phyloP scores from a whole-genome alignment of 83 land plant species.

The Diphasiastrum complanatum region DNA sequence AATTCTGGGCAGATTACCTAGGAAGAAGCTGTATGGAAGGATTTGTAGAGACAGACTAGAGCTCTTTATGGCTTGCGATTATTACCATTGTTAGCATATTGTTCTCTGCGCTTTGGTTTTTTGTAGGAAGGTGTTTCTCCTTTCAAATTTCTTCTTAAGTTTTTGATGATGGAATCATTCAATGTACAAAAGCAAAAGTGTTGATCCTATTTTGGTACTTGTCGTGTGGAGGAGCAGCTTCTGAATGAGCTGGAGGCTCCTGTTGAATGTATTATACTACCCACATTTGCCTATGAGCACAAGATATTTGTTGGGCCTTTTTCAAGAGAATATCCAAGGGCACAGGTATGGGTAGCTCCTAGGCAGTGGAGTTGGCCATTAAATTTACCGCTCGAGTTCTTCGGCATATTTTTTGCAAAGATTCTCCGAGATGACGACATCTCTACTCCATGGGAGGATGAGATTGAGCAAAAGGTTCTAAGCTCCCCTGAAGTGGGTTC shows the following conservation, averaged over 20 bases:
- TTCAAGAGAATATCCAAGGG: conserved; percentile 84
- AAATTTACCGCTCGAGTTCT: conserved; percentile 89
- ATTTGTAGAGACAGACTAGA: no score
- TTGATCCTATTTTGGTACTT: conserved; percentile 17
- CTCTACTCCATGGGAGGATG: conserved; percentile 80
- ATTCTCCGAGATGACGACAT: conserved; percentile 54
- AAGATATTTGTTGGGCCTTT: conserved; percentile 97
- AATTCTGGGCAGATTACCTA: no score
- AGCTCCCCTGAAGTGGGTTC: conserved; percentile 97
- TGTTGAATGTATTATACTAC: conserved; percentile 82
- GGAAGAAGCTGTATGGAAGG: no score
- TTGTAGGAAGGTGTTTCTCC: no score
- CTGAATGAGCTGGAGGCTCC: conserved; percentile 88
- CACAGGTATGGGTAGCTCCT: conserved; percentile 96
- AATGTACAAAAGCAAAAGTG: not conserved
- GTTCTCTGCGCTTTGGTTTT: no score
- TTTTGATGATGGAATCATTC: not conserved
- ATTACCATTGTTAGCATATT: no score
- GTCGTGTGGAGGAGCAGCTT: conserved; percentile 65
- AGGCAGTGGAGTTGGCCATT: conserved; percentile 99
- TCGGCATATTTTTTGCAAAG: conserved; percentile 83
- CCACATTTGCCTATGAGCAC: conserved; percentile 98
- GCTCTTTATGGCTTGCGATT: no score
- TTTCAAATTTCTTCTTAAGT: not conserved
- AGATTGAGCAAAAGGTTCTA: conserved; percentile 89